phyloP scores from a whole-genome alignment of 1,139 yeast genomes.

The Arxiozyma slooffiae region DNA sequence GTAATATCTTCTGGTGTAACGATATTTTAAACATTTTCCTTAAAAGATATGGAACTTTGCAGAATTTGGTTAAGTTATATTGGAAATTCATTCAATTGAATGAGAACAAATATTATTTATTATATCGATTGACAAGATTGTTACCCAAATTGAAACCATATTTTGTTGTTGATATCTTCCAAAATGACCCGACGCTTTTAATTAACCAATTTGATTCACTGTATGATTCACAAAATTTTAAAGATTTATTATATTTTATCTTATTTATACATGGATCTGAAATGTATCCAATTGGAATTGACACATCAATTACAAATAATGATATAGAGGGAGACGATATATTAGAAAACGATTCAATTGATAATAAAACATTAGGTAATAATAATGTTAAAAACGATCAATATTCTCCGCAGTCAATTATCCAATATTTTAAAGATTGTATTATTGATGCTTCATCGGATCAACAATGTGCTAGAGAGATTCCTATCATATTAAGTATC shows the following conservation, averaged over 20 bases:
- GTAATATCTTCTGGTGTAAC: slow-evolving; percentile 14
- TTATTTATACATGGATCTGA: slow-evolving; percentile 19
- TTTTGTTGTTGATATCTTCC: slow-evolving; percentile 12
- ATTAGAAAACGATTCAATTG: no score
- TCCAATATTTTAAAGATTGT: slow-evolving; percentile 18
- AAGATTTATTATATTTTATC: slow-evolving; percentile 20
- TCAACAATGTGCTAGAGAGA: no score
- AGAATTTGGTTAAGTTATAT: neutral
- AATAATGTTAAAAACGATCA: neutral
- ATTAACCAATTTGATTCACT: slow-evolving; percentile 16
- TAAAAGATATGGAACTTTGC: neutral
- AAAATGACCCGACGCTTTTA: slow-evolving; percentile 3
- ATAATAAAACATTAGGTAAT: neutral
- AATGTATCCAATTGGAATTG: slow-evolving; percentile 15
- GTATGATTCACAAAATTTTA: slow-evolving; percentile 15
- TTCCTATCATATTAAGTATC: slow-evolving; percentile 19
- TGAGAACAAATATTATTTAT: slow-evolving; percentile 17
- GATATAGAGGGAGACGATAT: neutral
- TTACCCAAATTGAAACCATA: slow-evolving; percentile 18
- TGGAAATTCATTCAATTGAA: neutral
- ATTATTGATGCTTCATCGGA: slow-evolving; percentile 19
- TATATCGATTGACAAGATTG: slow-evolving; percentile 18
- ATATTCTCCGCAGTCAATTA: slow-evolving; percentile 2
- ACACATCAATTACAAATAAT: neutral
- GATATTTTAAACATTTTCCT: neutral